Conservation (phyloP, 306 rosid genomes). For the Citrullus amarus region DNA sequence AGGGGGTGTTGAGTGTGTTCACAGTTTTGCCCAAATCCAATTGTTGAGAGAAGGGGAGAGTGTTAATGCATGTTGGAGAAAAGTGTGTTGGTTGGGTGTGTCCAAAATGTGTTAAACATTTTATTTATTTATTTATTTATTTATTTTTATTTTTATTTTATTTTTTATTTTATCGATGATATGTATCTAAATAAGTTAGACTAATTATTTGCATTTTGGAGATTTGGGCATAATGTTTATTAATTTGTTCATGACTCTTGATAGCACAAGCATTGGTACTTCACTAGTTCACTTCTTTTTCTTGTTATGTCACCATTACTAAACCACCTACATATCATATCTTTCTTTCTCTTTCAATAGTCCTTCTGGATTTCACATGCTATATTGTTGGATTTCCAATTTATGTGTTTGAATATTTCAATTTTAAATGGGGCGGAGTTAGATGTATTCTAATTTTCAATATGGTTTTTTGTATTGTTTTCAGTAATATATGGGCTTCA, state of each 20-base stretch:
- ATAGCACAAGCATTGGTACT: background rate
- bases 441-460: background rate
- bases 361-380: background rate
- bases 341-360: background rate
- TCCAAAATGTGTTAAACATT: background rate
- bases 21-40: background rate
- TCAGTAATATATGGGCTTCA: background rate
- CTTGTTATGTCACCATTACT: background rate
- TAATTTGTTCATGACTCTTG: background rate
- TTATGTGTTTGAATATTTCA: background rate
- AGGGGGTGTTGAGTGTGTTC: background rate
- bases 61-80: background rate
- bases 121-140: too few species aligned
- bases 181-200: too few species aligned
- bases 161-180: too few species aligned
- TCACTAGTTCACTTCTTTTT: background rate
- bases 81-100: background rate
- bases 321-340: background rate
- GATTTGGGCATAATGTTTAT: background rate
- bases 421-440: background rate
- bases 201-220: too few species aligned
- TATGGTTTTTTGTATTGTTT: background rate
- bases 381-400: background rate
- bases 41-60: background rate
- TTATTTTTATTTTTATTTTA: too few species aligned